Conservation (phyloP, 225 moss, liverwort and hornwort species). For the Marchantia paleacea region DNA sequence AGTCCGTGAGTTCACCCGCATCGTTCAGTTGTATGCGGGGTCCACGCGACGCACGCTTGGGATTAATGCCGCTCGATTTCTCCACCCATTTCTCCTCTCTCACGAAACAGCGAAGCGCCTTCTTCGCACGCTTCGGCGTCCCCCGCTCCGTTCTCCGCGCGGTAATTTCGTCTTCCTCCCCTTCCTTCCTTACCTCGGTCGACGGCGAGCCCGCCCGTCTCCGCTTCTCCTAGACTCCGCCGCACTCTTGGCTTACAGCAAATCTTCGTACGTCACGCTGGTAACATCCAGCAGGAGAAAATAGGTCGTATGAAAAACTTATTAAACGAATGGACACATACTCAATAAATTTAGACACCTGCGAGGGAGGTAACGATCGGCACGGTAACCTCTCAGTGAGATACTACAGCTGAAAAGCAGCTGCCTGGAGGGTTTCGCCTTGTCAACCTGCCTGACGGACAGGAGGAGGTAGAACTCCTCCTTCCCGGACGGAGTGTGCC, state of each 20-base stretch:
- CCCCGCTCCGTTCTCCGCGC: constrained; percentile 14
- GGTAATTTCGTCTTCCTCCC: background rate
- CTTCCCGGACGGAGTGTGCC: too few relatives aligned
- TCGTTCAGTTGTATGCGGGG: constrained; percentile 15
- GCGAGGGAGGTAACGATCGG: too few relatives aligned
- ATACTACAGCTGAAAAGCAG: too few relatives aligned
- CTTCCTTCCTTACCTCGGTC: background rate
- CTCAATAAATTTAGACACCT: too few relatives aligned
- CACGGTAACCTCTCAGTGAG: too few relatives aligned
- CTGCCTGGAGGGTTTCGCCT: too few relatives aligned
- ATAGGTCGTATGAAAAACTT: too few relatives aligned
- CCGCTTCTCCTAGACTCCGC: background rate
- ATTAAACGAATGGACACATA: too few relatives aligned
- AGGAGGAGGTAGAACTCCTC: too few relatives aligned
- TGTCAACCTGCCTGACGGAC: too few relatives aligned
- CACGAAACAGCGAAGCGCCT: background rate
- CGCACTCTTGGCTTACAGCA: background rate
- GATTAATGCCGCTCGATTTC: constrained; percentile 30
- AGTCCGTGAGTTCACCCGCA: constrained; percentile 4
- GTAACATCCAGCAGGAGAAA: constrained; percentile 1
- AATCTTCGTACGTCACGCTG: background rate
- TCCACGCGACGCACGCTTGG: constrained; percentile 32
- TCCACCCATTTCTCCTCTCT: background rate
- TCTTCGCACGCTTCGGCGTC: constrained; percentile 9
- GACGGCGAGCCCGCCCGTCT: background rate